Base-by-base conservation (phyloP, 305 asterid species). In the Striga hermonthica region DNA sequence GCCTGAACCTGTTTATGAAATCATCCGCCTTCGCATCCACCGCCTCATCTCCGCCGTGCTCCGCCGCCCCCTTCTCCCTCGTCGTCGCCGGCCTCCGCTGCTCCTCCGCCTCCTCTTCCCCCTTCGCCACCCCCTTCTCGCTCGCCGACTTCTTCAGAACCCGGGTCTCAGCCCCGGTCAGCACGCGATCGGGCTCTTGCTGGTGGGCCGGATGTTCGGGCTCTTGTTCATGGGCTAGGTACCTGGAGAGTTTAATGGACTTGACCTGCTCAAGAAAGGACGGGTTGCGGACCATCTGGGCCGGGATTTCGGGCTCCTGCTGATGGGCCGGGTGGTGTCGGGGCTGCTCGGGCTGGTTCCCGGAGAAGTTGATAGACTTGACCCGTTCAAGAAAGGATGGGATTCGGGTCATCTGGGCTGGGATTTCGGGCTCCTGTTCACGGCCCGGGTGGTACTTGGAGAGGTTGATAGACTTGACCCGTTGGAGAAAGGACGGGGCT, bases 21-120 rank as follows among this genome's bases (percentile, higher is more conserved):
- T 82, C 88, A 45, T 83, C 87, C 0, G 95, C 93, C 55, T 74
- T 83, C 57, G 59, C 76, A 49, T 87, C 95, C 40, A 83, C 91
- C 11, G 68, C 86, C 10, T 74, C 90, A 31, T 84, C 91, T 0
- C 56, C 80, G 11, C 16, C 80, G 22, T 15, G 16, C 10, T 2
- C 7, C 45, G 15, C 4, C 72, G 65, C 28, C 72, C 57, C 45
- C 57, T 36, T 68, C 64, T 48, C 81, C 72, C 72, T 78, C 75
- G 22, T 53, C 60, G 86, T 72, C 63, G 64, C 82, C 37, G 81
- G 83, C 79, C 81, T 44, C 75, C 52, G 36, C 31, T 7, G 54
- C 3, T 68, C 77, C 57, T n/a, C 81, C 50, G 3, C 65, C 16
- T 12, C 78, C 43, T 39, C 81, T 69, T 31, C 66, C 67, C 22